These are phyloP conservation scores for Oxyria digyna DNA, from an alignment of 148 eudicot genomes.

Conservation along the genomic window DNA sequence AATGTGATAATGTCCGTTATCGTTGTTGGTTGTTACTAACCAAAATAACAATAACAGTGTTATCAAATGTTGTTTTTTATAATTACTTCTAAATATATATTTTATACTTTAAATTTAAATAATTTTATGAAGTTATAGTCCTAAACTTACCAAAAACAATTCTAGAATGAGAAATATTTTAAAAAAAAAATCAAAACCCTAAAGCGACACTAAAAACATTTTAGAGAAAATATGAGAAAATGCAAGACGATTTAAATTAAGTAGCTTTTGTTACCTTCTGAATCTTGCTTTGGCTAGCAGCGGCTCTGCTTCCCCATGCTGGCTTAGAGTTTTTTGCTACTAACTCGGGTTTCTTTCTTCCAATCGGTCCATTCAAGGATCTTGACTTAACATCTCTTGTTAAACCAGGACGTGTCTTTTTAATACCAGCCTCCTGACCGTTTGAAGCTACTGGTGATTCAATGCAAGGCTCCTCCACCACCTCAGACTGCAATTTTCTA, in stretches of 20 bases:
- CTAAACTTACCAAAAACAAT: too few species aligned
- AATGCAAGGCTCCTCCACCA: conserved; percentile 16
- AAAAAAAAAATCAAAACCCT: too few species aligned
- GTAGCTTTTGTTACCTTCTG: conserved; percentile 40
- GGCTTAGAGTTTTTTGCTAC: conserved; percentile 26
- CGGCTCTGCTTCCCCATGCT: conserved; percentile 35
- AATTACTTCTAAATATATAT: too few species aligned
- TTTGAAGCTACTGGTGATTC: conserved; percentile 16
- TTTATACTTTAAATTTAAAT: too few species aligned
- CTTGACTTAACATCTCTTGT: conserved; percentile 36
- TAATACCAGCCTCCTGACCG: conserved; percentile 6
- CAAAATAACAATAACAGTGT: too few species aligned
- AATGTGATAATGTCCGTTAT: too few species aligned
- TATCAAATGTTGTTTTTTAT: too few species aligned
- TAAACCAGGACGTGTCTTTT: conserved; percentile 16
- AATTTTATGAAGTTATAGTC: too few species aligned
- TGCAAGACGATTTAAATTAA: not conserved
- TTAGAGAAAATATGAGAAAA: not conserved
- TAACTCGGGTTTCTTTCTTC: conserved; percentile 43
- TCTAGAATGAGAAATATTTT: too few species aligned
- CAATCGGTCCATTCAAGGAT: conserved; percentile 25
- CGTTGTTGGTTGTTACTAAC: too few species aligned
- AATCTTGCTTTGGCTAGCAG: conserved; percentile 31
- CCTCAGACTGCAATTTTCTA: conserved; percentile 15
- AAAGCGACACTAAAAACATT: too few species aligned